Conservation (phyloP, 129 eudicot genomes). For the Flaveria robusta region DNA sequence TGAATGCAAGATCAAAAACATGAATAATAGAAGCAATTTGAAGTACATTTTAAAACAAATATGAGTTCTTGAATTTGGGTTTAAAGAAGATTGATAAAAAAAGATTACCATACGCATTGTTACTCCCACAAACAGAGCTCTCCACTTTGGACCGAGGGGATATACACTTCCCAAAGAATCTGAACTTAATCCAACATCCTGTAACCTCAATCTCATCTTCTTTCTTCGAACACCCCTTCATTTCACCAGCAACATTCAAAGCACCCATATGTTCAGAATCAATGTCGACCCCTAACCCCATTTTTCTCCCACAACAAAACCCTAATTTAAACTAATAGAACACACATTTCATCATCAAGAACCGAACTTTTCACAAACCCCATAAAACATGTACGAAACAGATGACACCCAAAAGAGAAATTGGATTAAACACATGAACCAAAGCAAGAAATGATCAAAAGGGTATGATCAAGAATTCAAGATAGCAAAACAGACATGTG, state of each 20-base stretch:
- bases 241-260: constrained; percentile 32
- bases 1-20: neutral
- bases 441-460: constrained; percentile 24
- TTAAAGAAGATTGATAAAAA: constrained; percentile 2
- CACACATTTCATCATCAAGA: constrained; percentile 23
- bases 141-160: constrained; percentile 65
- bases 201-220: constrained; percentile 44
- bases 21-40: neutral
- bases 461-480: constrained; percentile 20
- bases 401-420: constrained; percentile 27
- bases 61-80: neutral
- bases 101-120: constrained; percentile 47
- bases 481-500: constrained; percentile 34
- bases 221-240: constrained; percentile 40
- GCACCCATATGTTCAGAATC: constrained; percentile 41
- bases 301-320: constrained; percentile 25
- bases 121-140: constrained; percentile 52
- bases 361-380: constrained; percentile 8
- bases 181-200: constrained; percentile 67
- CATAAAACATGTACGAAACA: constrained; percentile 9
- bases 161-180: constrained; percentile 65
- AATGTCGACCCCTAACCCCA: constrained; percentile 50
- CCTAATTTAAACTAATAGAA: constrained; percentile 26
- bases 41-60: neutral
- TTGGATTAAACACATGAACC: constrained; percentile 24